Percentiles rank a stretch among this genome's conserved stretches.
Conservation (phyloP, 1,284 basidiomycete species). For the Boletus sp. region DNA sequence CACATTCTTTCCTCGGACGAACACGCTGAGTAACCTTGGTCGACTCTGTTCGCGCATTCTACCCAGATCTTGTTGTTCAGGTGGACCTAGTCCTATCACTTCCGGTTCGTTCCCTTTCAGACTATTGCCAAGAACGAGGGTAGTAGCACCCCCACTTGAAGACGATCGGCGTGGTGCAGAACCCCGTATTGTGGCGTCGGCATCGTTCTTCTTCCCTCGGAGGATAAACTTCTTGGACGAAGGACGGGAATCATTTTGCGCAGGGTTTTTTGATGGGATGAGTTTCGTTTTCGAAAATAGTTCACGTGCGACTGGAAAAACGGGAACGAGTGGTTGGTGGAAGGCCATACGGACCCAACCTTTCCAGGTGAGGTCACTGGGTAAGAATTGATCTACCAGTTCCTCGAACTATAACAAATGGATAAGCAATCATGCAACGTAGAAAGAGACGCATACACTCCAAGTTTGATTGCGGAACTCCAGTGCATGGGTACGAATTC, state of each 20-base stretch:
- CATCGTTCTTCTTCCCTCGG: conserved; percentile 20
- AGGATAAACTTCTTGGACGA: conserved; percentile 24
- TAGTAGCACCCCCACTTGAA: conserved; percentile 15
- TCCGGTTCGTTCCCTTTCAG: conserved; percentile 28
- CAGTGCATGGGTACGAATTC: conserved; percentile 68
- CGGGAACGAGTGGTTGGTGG: conserved; percentile 69
- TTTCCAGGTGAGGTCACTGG: conserved; percentile 70
- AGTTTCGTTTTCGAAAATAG: conserved; percentile 72
- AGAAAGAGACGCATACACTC: conserved; percentile 53
- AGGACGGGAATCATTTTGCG: conserved; percentile 31
- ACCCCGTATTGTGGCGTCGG: conserved; percentile 14
- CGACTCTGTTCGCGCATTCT: conserved; percentile 21
- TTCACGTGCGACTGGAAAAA: conserved; percentile 70
- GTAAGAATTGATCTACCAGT: conserved; percentile 75
- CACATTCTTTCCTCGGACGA: conserved; percentile 25
- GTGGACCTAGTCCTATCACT: conserved; percentile 1
- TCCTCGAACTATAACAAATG: conserved; percentile 63
- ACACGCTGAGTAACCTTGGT: conserved; percentile 26
- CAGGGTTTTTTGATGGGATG: conserved; percentile 46
- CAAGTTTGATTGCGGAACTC: conserved; percentile 86
- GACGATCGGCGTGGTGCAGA: conserved; percentile 20
- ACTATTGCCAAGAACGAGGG: not conserved
- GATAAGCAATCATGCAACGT: conserved; percentile 4
- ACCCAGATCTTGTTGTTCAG: conserved; percentile 8
- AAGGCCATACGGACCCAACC: conserved; percentile 82